These are phyloP conservation scores for Hyparrhenia diplandra DNA, from an alignment of 176 grass and related monocot genomes.

Conservation along the genomic window DNA sequence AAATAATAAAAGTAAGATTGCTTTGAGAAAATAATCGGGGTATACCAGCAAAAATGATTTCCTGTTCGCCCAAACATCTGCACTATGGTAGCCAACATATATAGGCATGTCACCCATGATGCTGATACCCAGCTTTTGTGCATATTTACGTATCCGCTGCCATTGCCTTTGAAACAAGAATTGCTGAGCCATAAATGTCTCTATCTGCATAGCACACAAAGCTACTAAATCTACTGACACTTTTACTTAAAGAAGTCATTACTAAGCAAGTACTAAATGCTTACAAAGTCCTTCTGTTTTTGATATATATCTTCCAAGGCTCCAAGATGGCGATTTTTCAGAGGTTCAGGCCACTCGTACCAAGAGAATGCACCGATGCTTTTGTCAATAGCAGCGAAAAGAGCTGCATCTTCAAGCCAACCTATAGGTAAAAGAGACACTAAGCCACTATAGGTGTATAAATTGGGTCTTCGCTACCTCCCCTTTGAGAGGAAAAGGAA, in stretches of 20 bases:
- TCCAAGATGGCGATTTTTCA: constrained; percentile 91
- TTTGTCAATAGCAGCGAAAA: constrained; percentile 94
- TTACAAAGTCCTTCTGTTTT: constrained; percentile 80
- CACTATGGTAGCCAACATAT: constrained; percentile 97
- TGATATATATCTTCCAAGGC: constrained; percentile 77
- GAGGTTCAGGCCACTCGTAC: constrained; percentile 88
- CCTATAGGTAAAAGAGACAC: constrained; percentile 35
- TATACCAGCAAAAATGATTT: constrained; percentile 94
- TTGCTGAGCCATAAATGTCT: constrained; percentile 80
- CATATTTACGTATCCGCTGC: constrained; percentile 67
- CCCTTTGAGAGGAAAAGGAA: background rate
- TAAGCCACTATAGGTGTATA: constrained; percentile 11
- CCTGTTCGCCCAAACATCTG: constrained; percentile 97
- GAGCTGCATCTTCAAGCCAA: constrained; percentile 99
- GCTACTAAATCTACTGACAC: background rate
- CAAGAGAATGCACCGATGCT: constrained; percentile 57
- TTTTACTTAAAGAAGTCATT: background rate
- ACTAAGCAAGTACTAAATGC: constrained; percentile 24
- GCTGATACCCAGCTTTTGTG: constrained; percentile 73
- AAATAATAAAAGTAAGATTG: constrained; percentile 1
- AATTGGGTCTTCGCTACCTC: background rate
- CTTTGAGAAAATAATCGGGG: constrained; percentile 1
- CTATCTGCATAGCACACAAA: constrained; percentile 55
- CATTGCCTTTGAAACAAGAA: constrained; percentile 98
- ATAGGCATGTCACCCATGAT: constrained; percentile 99